Evolutionary conservation across 2,329 filamentous ascomycete species (phyloP), one percentile per base, ranked within the genome.

Genomic region (Pseudogymnoascus destructans): DNA sequence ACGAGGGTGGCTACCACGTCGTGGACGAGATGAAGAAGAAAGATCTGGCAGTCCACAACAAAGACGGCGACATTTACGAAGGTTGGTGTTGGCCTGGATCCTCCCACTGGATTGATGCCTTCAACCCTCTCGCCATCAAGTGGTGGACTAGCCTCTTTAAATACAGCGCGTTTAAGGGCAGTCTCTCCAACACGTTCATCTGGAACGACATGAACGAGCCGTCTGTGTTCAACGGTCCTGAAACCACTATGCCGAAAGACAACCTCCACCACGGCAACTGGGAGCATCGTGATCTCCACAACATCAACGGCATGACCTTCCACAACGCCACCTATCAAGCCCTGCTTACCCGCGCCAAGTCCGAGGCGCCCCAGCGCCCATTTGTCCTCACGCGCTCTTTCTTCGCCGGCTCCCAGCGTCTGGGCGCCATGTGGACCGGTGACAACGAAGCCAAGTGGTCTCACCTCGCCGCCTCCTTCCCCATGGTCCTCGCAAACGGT

Each of bases 151-250:
- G 78, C 2, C 79, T 97, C 9, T 97, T 95, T 79, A 85, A 87
- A 66, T 97, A 95, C 64, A 84, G 89, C 69, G 80, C 75, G 38
- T 98, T 96, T 78, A 88, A 89, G 71, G 91, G 90, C 54, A 89
- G 89, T 1, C 79, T 85, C 65, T 78, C 85, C 63, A 98, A 97
- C 71, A 85, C 89, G 0, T 96, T 89, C 72, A 82, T 98, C 66
- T 98, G 93, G 93, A 98, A 98, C 71, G 93, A 98, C 71, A 98
- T 98, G 93, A 97, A 96, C 69, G 93, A 98, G 74, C 93, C 93
- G 0, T 97, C 93, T 0, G 93, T 98, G 1, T 98, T 98, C 77
- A 97, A 97, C 70, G 93, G 93, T 0, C 93, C 93, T 0, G 93
- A 98, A 72, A 95, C 90, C 2, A 97, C 92, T 4, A 97, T 97